Evolutionary conservation across 768 basidiomycete species (phyloP).

Genomic region (Trametes cubensis): DNA sequence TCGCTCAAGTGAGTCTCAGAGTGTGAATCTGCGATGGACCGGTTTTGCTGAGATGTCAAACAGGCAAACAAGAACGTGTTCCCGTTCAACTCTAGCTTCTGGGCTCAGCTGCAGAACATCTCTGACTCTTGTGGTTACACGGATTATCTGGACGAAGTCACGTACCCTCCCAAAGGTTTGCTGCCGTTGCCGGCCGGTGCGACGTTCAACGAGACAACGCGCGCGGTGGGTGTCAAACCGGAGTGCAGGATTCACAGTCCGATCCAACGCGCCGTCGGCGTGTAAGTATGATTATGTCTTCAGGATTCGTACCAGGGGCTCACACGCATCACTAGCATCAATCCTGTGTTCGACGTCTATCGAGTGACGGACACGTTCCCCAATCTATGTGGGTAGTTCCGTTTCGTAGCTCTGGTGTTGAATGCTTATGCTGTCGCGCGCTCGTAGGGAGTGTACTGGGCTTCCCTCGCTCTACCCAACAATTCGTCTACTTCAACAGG

Average conservation of each 20-base stretch:
- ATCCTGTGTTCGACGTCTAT: conserved; percentile 60
- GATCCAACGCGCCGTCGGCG: conserved; percentile 51
- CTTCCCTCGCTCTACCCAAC: conserved; percentile 62
- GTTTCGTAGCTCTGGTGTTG: too few relatives aligned
- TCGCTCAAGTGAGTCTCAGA: conserved; percentile 46
- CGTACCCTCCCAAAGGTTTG: conserved; percentile 39
- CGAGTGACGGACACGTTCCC: conserved; percentile 56
- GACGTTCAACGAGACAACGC: conserved; percentile 29
- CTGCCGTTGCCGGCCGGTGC: conserved; percentile 41
- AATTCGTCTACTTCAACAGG: conserved; percentile 60
- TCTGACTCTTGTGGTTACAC: conserved; percentile 40
- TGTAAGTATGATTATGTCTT: conserved; percentile 37
- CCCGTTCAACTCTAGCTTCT: conserved; percentile 57
- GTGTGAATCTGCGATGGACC: neutral
- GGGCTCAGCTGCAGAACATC: conserved; percentile 45
- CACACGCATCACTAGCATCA: conserved; percentile 42
- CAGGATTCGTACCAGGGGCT: neutral
- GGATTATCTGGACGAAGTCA: conserved; percentile 38
- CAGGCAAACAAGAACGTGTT: conserved; percentile 61
- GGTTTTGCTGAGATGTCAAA: neutral
- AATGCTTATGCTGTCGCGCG: neutral
- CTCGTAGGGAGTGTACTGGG: conserved; percentile 72
- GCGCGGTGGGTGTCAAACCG: conserved; percentile 34
- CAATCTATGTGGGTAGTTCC: conserved; percentile 29
- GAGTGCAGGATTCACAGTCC: conserved; percentile 51